These are phyloP conservation scores for Termitomyces sp. DNA, from an alignment of 768 basidiomycete genomes.

Conservation along the genomic window DNA sequence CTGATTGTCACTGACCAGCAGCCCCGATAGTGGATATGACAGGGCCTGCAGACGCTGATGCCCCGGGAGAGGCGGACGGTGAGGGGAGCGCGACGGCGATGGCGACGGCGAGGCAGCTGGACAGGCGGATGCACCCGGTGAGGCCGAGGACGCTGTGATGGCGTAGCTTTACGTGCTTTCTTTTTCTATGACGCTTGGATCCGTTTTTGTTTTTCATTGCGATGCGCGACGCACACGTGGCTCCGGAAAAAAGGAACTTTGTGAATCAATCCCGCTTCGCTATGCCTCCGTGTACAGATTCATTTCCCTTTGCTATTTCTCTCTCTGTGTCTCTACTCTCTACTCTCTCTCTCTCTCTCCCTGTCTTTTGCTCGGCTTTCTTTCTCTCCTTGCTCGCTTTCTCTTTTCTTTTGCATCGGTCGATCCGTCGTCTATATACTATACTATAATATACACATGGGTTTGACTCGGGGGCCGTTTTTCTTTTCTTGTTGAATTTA, in stretches of 20 bases:
- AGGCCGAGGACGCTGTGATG: slow-evolving; percentile 34
- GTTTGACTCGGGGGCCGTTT: neutral
- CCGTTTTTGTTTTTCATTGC: no score
- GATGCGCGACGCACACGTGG: neutral
- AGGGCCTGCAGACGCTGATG: slow-evolving; percentile 19
- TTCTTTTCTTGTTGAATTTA: neutral
- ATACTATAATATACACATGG: neutral
- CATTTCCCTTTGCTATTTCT: no score
- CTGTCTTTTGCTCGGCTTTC: no score
- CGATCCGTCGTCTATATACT: neutral
- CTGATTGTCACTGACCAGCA: neutral
- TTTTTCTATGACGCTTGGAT: neutral
- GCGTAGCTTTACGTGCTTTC: slow-evolving; percentile 7
- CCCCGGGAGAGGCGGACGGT: neutral
- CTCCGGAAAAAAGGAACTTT: no score
- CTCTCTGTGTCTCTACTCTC: no score
- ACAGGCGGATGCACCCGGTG: slow-evolving; percentile 21
- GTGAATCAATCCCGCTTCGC: no score
- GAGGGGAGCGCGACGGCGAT: neutral
- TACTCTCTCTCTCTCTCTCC: neutral
- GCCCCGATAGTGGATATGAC: neutral
- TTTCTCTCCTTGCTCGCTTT: no score
- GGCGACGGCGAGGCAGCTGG: neutral
- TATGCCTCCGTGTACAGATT: no score
- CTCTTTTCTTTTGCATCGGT: neutral